Evolutionary conservation across 2,329 filamentous ascomycete genomes (phyloP), one percentile per base, ranked within the genome.

Genomic region (Diaporthe ampelina): DNA sequence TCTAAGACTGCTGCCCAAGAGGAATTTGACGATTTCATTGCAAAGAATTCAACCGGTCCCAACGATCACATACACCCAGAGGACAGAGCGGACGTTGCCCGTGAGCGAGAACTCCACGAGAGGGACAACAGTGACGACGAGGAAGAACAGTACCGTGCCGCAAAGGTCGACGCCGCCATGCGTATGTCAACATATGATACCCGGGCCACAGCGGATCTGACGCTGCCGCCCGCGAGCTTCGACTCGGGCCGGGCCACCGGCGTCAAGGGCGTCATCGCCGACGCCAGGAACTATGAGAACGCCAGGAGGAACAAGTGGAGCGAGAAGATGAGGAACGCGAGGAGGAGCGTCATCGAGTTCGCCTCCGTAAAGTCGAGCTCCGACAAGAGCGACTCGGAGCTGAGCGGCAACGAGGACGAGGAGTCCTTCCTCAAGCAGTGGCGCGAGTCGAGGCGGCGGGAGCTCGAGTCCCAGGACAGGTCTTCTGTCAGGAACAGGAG

Each of bases 261-360:
- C 61, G 94, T 95, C 78, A 96, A 96, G 86, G 94, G 94, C 76
- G 94, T 97, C 82, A 96, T 97, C 80, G 93, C 94, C 78, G 94
- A 97, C 81, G 94, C 94, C 50, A 89, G 94, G 79, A 91, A 92
- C 79, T 96, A 93, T 82, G 93, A 94, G 84, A 87, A 90, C 79
- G 93, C 93, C 17, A 88, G 88, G 78, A 87, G 87, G 79, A 84
- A 80, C 78, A 90, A 89, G 76, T 90, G 88, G 86, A 86, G 85
- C 78, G 86, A 83, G 80, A 86, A 85, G 71, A 87, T 89, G 73
- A 86, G 85, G 75, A 85, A 85, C 57, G 89, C 88, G 43, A 86
- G 90, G 73, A 85, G 86, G 76, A 90, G 88, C 79, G 87, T 91
- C 73, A 88, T 91, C 61, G 88, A 89, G 73, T 77, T 86, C 54